Conservation (phyloP, 768 basidiomycete genomes). For the Tricholoma flavovirens region DNA sequence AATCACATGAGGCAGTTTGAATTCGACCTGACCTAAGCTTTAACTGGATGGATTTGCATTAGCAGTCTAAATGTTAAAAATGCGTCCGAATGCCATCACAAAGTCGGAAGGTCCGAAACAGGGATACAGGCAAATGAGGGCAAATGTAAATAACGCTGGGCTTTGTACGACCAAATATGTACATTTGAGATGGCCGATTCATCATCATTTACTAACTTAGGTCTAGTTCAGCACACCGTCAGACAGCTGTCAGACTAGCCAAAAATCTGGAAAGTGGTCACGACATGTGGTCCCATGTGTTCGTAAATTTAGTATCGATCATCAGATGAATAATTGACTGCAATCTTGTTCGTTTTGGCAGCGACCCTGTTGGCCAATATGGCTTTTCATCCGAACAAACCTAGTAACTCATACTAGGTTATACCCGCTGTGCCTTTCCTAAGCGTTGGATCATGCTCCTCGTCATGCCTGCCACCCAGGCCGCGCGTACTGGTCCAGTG, state of each 20-base stretch:
- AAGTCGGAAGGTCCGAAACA: too few species aligned
- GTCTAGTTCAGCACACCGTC: too few species aligned
- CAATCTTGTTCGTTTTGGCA: neutral
- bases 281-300: neutral
- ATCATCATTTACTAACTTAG: too few species aligned
- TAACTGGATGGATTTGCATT: neutral
- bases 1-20: neutral
- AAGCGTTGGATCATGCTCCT: neutral
- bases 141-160: neutral
- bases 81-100: too few species aligned
- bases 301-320: neutral
- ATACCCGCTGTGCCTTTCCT: constrained; percentile 4
- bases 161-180: too few species aligned
- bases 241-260: neutral
- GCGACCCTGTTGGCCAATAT: neutral
- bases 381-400: neutral
- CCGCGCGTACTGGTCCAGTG: neutral
- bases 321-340: neutral
- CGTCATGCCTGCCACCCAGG: neutral
- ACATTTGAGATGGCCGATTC: too few species aligned
- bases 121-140: too few species aligned
- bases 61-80: too few species aligned
- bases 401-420: neutral
- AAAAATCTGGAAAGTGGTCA: neutral
- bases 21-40: neutral